phyloP scores from a whole-genome alignment of 2,329 filamentous ascomycete genomes.

The Epichloe glyceriae region DNA sequence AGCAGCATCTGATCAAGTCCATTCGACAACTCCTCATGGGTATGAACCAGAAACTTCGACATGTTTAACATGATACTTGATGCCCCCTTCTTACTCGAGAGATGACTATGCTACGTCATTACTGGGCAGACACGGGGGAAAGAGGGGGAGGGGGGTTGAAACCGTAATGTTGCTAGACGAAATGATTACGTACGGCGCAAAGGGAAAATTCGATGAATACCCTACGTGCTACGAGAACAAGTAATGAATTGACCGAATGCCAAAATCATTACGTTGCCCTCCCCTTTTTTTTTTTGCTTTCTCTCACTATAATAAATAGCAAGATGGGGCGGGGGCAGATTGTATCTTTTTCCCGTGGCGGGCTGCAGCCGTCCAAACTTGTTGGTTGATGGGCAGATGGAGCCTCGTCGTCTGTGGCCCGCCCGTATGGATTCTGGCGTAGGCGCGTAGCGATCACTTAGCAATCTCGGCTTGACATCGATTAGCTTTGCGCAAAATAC shows the following conservation, averaged over 20 bases:
- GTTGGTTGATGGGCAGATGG: neutral
- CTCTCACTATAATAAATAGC: no score
- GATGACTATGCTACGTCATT: no score
- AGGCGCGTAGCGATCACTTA: neutral
- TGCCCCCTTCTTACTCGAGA: no score
- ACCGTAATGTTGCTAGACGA: neutral
- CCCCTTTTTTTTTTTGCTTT: no score
- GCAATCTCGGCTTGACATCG: neutral
- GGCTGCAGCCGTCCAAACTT: no score
- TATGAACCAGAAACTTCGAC: slow-evolving; percentile 26
- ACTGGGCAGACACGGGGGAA: no score
- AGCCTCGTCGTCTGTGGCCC: neutral
- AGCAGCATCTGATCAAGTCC: slow-evolving; percentile 28
- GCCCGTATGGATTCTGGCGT: neutral
- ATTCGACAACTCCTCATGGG: slow-evolving; percentile 25
- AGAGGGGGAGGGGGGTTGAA: neutral
- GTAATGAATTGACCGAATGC: neutral
- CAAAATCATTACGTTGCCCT: neutral
- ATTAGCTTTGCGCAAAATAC: no score
- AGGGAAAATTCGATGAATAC: neutral
- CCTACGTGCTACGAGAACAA: neutral
- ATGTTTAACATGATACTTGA: neutral
- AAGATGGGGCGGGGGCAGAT: no score
- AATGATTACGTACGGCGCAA: neutral
- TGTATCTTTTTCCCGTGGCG: no score